A percentile compares a stretch with the other conserved stretches of the same genome.
phyloP scores from a whole-genome alignment of 352 stramenopile genomes.

The Globisporangium camurandrum region DNA sequence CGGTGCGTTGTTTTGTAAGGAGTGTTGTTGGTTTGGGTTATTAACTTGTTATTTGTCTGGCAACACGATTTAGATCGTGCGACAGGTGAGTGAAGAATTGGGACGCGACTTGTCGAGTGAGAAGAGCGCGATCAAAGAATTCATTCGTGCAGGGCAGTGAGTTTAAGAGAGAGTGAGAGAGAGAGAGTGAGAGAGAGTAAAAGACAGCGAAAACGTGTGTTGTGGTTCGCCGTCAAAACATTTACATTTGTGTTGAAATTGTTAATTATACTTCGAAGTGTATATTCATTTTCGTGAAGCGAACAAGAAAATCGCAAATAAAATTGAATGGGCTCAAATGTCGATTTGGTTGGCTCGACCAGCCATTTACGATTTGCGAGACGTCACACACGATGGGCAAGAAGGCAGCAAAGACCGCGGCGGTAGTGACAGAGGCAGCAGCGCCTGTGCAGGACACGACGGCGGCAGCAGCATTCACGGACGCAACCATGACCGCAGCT shows the following conservation, averaged over 20 bases:
- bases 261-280: too few species aligned
- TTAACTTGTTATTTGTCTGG: background rate
- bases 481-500: background rate
- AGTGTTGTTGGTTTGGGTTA: background rate
- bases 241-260: background rate
- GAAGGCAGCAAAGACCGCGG: background rate
- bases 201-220: background rate
- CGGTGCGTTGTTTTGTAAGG: slow-evolving; percentile 25
- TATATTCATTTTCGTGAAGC: too few species aligned
- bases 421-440: background rate
- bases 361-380: slow-evolving; percentile 31
- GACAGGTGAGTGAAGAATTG: slow-evolving; percentile 55
- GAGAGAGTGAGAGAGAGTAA: background rate
- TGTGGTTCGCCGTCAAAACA: too few species aligned
- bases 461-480: background rate
- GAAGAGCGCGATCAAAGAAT: slow-evolving; percentile 80
- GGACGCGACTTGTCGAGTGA: slow-evolving; percentile 57
- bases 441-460: background rate
- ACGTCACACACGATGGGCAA: slow-evolving; percentile 23
- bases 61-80: slow-evolving; percentile 68
- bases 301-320: too few species aligned
- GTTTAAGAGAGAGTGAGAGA: slow-evolving; percentile 1
- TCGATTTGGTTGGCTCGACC: too few species aligned
- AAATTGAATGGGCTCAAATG: too few species aligned
- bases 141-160: slow-evolving; percentile 38